Evolutionary conservation across 306 rosid genomes (phyloP).

Genomic region (Prunus mume): DNA sequence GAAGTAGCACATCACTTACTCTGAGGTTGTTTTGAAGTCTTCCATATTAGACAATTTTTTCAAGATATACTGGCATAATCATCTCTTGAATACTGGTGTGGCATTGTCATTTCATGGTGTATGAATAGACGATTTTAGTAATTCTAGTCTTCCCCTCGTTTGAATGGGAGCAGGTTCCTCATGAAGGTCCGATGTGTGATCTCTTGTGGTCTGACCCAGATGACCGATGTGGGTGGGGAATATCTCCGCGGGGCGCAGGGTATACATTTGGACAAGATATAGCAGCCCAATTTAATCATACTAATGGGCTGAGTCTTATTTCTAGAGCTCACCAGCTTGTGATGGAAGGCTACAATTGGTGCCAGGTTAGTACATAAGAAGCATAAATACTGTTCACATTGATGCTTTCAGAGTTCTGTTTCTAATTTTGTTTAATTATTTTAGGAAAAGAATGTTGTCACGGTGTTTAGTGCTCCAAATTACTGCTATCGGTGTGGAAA

Average conservation of each 20-base stretch:
- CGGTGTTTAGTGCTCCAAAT: constrained; percentile 58
- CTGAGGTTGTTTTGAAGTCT: neutral
- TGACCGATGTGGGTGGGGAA: constrained; percentile 57
- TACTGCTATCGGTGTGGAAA: constrained; percentile 55
- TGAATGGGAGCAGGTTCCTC: constrained; percentile 43
- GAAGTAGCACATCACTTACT: neutral
- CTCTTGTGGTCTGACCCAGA: constrained; percentile 57
- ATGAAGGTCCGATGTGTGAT: constrained; percentile 60
- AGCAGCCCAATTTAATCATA: constrained; percentile 53
- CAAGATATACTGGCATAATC: neutral
- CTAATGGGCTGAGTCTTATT: constrained; percentile 49
- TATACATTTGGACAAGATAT: constrained; percentile 55
- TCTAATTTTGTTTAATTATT: constrained; percentile 4
- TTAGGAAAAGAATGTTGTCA: constrained; percentile 53
- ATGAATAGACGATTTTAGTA: neutral
- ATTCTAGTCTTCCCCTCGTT: neutral
- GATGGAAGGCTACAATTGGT: constrained; percentile 62
- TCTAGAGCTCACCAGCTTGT: constrained; percentile 64
- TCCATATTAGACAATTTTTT: neutral
- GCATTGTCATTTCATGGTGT: neutral
- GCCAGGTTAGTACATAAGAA: constrained; percentile 41
- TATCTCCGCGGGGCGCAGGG: constrained; percentile 58
- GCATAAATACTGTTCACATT: neutral
- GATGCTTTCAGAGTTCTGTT: constrained; percentile 7
- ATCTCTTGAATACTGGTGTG: neutral